Conservation (phyloP, 78 protist genomes). For the Dictyostelium citrinum region DNA sequence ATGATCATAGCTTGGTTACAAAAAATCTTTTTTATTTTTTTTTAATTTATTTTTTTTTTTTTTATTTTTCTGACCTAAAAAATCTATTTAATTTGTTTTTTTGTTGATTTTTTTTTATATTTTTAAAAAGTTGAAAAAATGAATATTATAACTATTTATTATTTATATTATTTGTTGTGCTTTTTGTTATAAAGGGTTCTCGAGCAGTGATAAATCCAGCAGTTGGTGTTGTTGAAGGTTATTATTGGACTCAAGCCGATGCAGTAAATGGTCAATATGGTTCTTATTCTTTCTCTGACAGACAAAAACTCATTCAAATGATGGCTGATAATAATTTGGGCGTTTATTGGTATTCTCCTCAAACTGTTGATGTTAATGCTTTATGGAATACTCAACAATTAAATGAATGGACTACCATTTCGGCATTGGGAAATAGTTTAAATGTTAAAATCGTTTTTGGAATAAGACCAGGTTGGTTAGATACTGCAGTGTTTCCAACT, state of each 20-base stretch:
- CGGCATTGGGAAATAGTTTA: not conserved
- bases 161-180: not conserved
- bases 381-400: not conserved
- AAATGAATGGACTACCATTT: not conserved
- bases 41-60: no score
- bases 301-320: conserved; percentile 6
- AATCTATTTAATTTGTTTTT: no score
- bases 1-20: no score
- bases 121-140: no score
- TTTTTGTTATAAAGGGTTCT: not conserved
- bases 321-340: conserved; percentile 22
- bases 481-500: not conserved
- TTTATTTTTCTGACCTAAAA: no score
- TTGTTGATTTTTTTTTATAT: no score
- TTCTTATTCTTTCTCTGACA: not conserved
- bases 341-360: conserved; percentile 34
- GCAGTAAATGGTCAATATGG: conserved; percentile 52
- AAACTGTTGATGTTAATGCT: conserved; percentile 2
- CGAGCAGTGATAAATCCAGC: not conserved
- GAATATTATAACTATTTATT: not conserved
- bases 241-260: conserved; percentile 10
- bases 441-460: conserved; percentile 34
- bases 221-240: conserved; percentile 3
- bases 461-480: conserved; percentile 37
- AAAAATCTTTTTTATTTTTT: no score